Evolutionary conservation across 306 rosid genomes (phyloP).

Genomic region (Hippophae gyantsensis): DNA sequence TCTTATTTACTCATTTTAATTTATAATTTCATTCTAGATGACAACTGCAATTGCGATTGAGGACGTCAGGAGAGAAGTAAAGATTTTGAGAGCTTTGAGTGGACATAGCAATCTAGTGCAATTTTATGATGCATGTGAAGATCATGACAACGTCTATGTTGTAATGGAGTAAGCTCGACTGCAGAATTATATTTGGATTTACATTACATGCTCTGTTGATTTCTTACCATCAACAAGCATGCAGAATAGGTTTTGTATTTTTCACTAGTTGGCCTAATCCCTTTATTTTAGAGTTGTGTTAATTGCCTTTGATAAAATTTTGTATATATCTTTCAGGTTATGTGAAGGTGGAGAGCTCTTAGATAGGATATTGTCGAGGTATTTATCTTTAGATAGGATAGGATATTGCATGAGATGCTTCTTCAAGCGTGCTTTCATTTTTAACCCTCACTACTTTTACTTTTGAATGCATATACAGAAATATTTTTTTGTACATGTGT

Average conservation of each 20-base stretch:
- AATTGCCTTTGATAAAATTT: not conserved
- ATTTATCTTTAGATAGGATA: not conserved
- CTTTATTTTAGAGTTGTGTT: not conserved
- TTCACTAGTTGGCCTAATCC: not conserved
- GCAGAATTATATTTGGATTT: slow-evolving; percentile 10
- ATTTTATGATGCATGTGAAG: no score
- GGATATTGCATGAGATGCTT: no score
- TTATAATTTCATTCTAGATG: no score
- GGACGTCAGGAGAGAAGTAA: no score
- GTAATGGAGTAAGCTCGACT: slow-evolving; percentile 48
- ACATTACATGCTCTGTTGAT: slow-evolving; percentile 4
- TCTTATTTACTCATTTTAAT: no score
- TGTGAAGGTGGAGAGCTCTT: slow-evolving; percentile 97
- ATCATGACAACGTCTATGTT: no score
- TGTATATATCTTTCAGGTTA: slow-evolving; percentile 38
- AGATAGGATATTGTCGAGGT: slow-evolving; percentile 87
- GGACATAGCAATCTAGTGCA: no score
- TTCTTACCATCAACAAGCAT: not conserved
- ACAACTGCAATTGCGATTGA: no score
- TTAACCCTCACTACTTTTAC: slow-evolving; percentile 5
- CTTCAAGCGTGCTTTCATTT: no score
- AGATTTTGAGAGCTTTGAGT: no score
- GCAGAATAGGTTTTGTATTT: slow-evolving; percentile 2
- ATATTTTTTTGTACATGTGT: slow-evolving; percentile 9
- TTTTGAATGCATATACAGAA: slow-evolving; percentile 9